A percentile compares a stretch with the other conserved stretches of the same genome.
These are phyloP conservation scores for Exophiala xenobiotica DNA, from an alignment of 2,329 filamentous ascomycete genomes.

Conservation along the genomic window DNA sequence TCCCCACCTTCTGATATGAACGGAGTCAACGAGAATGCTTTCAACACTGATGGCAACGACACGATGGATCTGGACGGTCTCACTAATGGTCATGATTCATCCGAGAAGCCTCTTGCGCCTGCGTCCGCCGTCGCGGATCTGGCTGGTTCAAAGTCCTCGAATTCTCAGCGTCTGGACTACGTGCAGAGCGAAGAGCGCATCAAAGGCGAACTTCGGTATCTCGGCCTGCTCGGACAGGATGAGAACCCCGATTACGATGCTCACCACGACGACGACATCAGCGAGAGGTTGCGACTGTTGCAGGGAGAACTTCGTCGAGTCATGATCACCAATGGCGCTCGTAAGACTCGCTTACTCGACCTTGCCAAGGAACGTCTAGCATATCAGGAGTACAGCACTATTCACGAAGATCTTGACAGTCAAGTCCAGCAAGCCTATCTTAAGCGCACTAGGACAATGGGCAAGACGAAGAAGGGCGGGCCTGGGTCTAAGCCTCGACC, in stretches of 20 bases:
- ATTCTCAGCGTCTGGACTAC: constrained; percentile 78
- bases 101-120: constrained; percentile 58
- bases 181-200: constrained; percentile 84
- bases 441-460: constrained; percentile 90
- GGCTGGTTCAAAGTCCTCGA: constrained; percentile 68
- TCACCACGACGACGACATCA: constrained; percentile 91
- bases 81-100: constrained; percentile 43
- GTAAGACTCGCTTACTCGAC: constrained; percentile 82
- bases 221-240: constrained; percentile 77
- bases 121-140: constrained; percentile 75
- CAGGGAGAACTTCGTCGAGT: constrained; percentile 80
- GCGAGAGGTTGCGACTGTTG: constrained; percentile 80
- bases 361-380: constrained; percentile 91
- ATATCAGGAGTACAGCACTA: constrained; percentile 93
- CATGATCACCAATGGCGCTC: constrained; percentile 83
- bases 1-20: constrained; percentile 55
- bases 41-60: constrained; percentile 39
- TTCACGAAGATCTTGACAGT: constrained; percentile 91
- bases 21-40: constrained; percentile 53
- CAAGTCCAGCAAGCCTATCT: constrained; percentile 94
- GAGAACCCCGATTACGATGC: constrained; percentile 76
- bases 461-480: constrained; percentile 87
- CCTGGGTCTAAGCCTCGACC: constrained; percentile 56
- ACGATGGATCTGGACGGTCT: constrained; percentile 46
- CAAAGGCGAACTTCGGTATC: constrained; percentile 84